Base-by-base conservation (phyloP, 2,329 filamentous ascomycete species). In the Botryotinia calthae region DNA sequence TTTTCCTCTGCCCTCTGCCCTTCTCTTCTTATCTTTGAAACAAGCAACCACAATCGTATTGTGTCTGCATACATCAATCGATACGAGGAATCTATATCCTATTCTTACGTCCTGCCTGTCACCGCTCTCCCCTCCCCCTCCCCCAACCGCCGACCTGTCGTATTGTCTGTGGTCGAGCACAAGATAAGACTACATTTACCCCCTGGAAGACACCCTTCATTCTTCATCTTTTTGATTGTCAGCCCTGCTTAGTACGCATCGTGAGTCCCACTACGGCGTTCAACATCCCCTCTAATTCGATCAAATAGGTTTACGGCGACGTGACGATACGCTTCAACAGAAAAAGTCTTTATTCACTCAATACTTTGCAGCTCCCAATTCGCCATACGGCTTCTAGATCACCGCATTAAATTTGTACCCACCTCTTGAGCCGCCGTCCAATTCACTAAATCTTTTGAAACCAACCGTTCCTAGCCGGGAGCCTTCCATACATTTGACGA, bases 211-310 rank as follows among this genome's bases (percentile, higher is more conserved):
- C n/a, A 71, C 22, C 59, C 54, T 18, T 58, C 51, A 46, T 31
- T 58, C 51, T 46, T 31, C 37, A 34, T 62, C 67, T 31, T 22
- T 16, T n/a, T 5, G 25, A 69, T 42, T 37, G n/a, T 66, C 46
- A 71, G 59, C 59, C 70, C 37, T 71, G 61, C n/a, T 56, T 40
- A 67, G 48, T 40, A 66, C n/a, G 37, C 34, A 54, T 37, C 37
- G 34, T 14, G 34, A 65, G 42, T 71, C 40, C 69, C 69, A 61
- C 61, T 51, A 37, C 48, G n/a, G 70, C 28, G 28, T 46, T 40
- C n/a, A 58, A 46, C 22, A 68, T 67, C 51, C 28, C 51, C 31
- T 72, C 70, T 66, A 46, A 72, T 72, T 72, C 40, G 62, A 48
- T 31, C 22, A 40, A 31, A 34, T 42, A 67, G 31, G 44, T 34